Evolutionary conservation across 2,329 filamentous ascomycete genomes (phyloP).

Genomic region (Sporothrix luriei): DNA sequence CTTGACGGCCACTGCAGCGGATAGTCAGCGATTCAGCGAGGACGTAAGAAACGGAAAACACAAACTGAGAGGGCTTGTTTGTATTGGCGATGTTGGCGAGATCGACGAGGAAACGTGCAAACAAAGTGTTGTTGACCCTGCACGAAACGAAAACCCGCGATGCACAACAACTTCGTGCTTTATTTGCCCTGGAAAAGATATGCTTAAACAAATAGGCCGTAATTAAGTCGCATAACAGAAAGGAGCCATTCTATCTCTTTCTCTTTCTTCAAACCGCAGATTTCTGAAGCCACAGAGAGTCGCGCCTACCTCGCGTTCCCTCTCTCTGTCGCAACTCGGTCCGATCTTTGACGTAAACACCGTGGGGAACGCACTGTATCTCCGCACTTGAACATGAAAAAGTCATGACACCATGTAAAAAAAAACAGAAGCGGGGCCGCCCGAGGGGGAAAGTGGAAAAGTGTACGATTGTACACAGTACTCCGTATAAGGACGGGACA

Average conservation of each 20-base stretch:
- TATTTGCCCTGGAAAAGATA: not conserved
- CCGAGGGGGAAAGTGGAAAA: not conserved
- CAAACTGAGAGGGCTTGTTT: not conserved
- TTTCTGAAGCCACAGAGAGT: not conserved
- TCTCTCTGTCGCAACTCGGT: conserved; percentile 18
- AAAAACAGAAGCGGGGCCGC: conserved; percentile 10
- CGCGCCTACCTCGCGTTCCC: conserved; percentile 3
- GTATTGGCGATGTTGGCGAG: conserved; percentile 15
- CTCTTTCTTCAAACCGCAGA: not conserved
- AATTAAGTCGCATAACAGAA: not conserved
- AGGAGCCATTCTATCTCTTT: not conserved
- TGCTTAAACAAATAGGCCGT: not conserved
- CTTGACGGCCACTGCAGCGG: not conserved
- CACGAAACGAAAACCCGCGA: not conserved
- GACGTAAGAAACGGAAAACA: not conserved
- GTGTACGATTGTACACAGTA: no score
- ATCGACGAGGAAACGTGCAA: conserved; percentile 2
- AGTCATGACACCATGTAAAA: conserved; percentile 4
- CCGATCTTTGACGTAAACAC: conserved; percentile 7
- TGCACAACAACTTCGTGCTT: not conserved
- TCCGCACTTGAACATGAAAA: conserved; percentile 19
- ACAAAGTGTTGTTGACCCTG: not conserved
- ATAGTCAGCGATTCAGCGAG: conserved; percentile 7
- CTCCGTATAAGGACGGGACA: not conserved
- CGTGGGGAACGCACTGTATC: conserved; percentile 27